A percentile compares a stretch with the other conserved stretches of the same genome.
These are phyloP conservation scores for Erodium trifolium DNA, from an alignment of 441 rosid genomes.

Conservation along the genomic window DNA sequence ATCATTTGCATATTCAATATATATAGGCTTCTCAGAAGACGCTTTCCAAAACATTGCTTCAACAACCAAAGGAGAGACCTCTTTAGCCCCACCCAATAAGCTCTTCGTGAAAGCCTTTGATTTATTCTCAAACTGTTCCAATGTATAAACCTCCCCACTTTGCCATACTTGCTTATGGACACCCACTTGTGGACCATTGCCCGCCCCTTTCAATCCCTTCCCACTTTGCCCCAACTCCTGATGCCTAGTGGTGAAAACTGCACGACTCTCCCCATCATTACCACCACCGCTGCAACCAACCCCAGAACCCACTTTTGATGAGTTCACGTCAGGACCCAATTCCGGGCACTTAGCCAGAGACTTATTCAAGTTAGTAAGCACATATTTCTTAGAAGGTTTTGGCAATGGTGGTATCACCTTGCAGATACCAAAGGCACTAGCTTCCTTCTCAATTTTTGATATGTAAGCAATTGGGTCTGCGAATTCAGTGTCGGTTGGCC, in stretches of 20 bases:
- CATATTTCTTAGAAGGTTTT: constrained; percentile 80
- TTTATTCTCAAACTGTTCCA: constrained; percentile 91
- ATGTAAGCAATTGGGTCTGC: constrained; percentile 97
- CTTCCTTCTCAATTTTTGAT: constrained; percentile 93
- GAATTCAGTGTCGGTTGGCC: constrained; percentile 96
- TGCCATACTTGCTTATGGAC: constrained; percentile 96
- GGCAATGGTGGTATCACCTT: constrained; percentile 96
- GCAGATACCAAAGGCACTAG: constrained; percentile 88
- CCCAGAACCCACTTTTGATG: constrained; percentile 26
- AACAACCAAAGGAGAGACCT: constrained; percentile 56
- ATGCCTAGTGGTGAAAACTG: constrained; percentile 90
- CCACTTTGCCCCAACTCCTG: constrained; percentile 80
- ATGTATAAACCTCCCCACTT: constrained; percentile 86
- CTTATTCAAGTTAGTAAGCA: constrained; percentile 66
- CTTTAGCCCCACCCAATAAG: constrained; percentile 55
- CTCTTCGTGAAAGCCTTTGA: constrained; percentile 66
- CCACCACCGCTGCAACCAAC: constrained; percentile 20
- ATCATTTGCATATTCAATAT: constrained; percentile 95
- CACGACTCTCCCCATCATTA: constrained; percentile 46
- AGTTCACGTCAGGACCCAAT: constrained; percentile 36
- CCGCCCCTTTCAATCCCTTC: constrained; percentile 50
- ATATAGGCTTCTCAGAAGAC: constrained; percentile 74
- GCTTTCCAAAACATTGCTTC: constrained; percentile 95
- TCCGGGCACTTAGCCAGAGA: constrained; percentile 75
- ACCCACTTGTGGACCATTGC: constrained; percentile 32